These are phyloP conservation scores for Diaporthe ampelina DNA, from an alignment of 2,329 filamentous ascomycete genomes.

Conservation along the genomic window DNA sequence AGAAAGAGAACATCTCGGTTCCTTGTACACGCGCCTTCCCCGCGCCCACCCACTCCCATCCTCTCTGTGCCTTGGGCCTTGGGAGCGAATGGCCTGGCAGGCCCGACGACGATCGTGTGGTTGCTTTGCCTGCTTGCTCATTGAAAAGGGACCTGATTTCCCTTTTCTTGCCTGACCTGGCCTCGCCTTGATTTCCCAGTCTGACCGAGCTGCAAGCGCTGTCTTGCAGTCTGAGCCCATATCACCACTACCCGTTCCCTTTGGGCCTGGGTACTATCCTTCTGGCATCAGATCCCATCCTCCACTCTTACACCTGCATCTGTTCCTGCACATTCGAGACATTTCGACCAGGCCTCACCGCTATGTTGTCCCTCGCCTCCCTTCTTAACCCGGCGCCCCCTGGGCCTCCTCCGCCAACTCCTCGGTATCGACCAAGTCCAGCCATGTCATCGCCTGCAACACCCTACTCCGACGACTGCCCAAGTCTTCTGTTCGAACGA, in stretches of 20 bases:
- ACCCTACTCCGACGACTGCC: slow-evolving; percentile 51
- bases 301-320: slow-evolving; percentile 50
- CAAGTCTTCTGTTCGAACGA: slow-evolving; percentile 46
- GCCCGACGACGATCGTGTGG: slow-evolving; percentile 52
- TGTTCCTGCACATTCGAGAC: slow-evolving; percentile 62
- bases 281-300: slow-evolving; percentile 46
- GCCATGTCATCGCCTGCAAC: slow-evolving; percentile 53
- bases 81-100: slow-evolving; percentile 37
- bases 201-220: slow-evolving; percentile 48
- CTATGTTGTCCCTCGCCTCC: slow-evolving; percentile 75
- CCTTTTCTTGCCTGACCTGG: slow-evolving; percentile 39
- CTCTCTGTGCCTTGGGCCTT: slow-evolving; percentile 17
- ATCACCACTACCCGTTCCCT: slow-evolving; percentile 40
- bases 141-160: slow-evolving; percentile 53
- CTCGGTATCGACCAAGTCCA: slow-evolving; percentile 59
- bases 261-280: slow-evolving; percentile 34
- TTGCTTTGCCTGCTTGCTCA: slow-evolving; percentile 55
- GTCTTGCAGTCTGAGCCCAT: slow-evolving; percentile 51
- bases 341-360: slow-evolving; percentile 51
- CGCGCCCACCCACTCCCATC: slow-evolving; percentile 35
- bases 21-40: slow-evolving; percentile 54
- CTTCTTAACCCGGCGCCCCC: slow-evolving; percentile 74
- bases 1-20: slow-evolving; percentile 53
- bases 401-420: slow-evolving; percentile 53
- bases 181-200: slow-evolving; percentile 43